phyloP scores from a whole-genome alignment of 208 protist species.

The Entamoeba invadens region DNA sequence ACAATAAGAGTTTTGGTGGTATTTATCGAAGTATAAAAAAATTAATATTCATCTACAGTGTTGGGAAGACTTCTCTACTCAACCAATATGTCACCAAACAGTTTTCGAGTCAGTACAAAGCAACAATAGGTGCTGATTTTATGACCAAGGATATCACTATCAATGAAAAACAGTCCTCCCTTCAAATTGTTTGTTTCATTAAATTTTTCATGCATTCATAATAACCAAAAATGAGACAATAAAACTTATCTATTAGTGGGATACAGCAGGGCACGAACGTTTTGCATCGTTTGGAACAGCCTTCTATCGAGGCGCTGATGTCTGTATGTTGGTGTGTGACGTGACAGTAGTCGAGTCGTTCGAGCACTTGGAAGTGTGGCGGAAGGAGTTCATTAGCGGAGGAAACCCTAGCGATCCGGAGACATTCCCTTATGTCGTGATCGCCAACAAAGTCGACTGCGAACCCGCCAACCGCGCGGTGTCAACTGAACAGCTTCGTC shows the following conservation, averaged over 20 bases:
- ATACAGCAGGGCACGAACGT: constrained; percentile 82
- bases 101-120: constrained; percentile 11
- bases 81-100: not conserved
- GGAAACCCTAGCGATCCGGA: constrained; percentile 21
- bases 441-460: constrained; percentile 41
- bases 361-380: constrained; percentile 36
- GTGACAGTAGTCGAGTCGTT: constrained; percentile 35
- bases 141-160: constrained; percentile 20
- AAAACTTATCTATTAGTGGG: no score
- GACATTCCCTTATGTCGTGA: constrained; percentile 37
- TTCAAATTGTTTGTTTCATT: no score
- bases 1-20: no score
- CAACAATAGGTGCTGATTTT: constrained; percentile 45
- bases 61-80: not conserved
- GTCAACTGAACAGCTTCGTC: not conserved
- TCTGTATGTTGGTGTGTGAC: constrained; percentile 67
- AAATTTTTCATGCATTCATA: no score
- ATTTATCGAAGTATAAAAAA: no score
- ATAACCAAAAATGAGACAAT: constrained; percentile 33
- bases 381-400: constrained; percentile 23
- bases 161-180: not conserved
- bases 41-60: not conserved
- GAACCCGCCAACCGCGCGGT: not conserved
- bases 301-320: constrained; percentile 94
- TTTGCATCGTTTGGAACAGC: constrained; percentile 90